These are phyloP conservation scores for Thermochaetoides thermophila DNA, from an alignment of 495 filamentous ascomycete genomes.

Conservation along the genomic window DNA sequence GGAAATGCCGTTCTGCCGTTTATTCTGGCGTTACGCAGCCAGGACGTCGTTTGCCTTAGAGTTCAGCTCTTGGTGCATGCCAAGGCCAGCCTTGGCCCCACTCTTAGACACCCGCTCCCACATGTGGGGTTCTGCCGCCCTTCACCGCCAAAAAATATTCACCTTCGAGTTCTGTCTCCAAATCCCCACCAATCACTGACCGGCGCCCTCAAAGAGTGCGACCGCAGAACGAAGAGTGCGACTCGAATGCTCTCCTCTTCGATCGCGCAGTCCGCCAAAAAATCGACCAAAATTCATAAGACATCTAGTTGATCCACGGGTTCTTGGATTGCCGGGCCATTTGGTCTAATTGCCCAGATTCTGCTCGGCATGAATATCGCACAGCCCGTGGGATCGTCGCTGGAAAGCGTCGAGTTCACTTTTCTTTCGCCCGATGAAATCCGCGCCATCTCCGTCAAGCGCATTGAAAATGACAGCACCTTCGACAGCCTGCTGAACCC, in stretches of 20 bases:
- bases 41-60: too few species aligned
- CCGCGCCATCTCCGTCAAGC: conserved; percentile 75
- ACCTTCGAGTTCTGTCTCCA: conserved; percentile 9
- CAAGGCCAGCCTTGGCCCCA: too few species aligned
- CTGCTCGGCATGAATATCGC: conserved; percentile 77
- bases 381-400: conserved; percentile 69
- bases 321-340: conserved; percentile 2
- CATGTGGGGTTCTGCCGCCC: conserved; percentile 12
- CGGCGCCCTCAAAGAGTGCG: conserved; percentile 13
- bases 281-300: too few species aligned
- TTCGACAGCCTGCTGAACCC: conserved; percentile 81
- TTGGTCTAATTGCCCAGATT: conserved; percentile 2
- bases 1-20: too few species aligned
- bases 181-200: conserved; percentile 16
- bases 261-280: neutral
- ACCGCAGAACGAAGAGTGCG: conserved; percentile 5
- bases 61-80: too few species aligned
- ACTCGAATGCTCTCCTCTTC: neutral
- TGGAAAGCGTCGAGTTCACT: conserved; percentile 80
- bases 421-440: conserved; percentile 72
- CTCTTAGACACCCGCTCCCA: too few species aligned
- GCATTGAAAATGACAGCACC: conserved; percentile 75
- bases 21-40: too few species aligned
- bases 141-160: conserved; percentile 28
- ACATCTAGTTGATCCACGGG: too few species aligned